phyloP scores from a whole-genome alignment of 257 asterid genomes.

The Fraxinus americana region DNA sequence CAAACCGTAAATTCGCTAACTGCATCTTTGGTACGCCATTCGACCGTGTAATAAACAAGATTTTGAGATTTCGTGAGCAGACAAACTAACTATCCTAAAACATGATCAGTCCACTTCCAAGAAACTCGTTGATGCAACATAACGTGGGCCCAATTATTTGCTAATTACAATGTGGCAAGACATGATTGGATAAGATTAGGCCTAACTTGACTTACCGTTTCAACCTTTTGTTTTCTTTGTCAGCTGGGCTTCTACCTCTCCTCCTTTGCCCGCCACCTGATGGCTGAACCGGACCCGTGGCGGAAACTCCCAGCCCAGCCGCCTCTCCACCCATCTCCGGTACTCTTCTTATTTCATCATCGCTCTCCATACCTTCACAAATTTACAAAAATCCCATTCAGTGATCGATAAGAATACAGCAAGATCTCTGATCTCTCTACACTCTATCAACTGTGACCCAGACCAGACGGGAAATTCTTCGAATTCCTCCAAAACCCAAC shows the following conservation, averaged over 20 bases:
- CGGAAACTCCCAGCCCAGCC: conserved; percentile 53
- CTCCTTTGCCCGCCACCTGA: conserved; percentile 61
- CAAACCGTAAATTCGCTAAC: background rate
- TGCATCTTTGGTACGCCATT: too few species aligned
- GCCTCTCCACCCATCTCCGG: conserved; percentile 92
- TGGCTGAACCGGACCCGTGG: conserved; percentile 62
- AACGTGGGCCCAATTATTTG: conserved; percentile 25
- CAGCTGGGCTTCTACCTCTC: conserved; percentile 94
- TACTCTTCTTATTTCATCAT: conserved; percentile 96
- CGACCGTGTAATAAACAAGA: background rate
- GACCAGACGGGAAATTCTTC: background rate
- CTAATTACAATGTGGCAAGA: conserved; percentile 32
- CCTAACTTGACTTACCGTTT: conserved; percentile 54
- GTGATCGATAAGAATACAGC: conserved; percentile 10
- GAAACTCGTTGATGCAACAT: background rate
- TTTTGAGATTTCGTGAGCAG: background rate
- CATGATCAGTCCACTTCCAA: background rate
- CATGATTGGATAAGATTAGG: conserved; percentile 24
- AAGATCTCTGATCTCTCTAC: background rate
- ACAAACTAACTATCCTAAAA: background rate
- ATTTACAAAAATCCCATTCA: background rate
- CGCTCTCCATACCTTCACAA: conserved; percentile 89
- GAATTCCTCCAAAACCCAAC: conserved; percentile 2
- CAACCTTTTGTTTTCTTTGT: conserved; percentile 92
- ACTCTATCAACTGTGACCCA: background rate